These are phyloP conservation scores for Leccinellum rugosiceps DNA, from an alignment of 768 basidiomycete species.

Conservation along the genomic window DNA sequence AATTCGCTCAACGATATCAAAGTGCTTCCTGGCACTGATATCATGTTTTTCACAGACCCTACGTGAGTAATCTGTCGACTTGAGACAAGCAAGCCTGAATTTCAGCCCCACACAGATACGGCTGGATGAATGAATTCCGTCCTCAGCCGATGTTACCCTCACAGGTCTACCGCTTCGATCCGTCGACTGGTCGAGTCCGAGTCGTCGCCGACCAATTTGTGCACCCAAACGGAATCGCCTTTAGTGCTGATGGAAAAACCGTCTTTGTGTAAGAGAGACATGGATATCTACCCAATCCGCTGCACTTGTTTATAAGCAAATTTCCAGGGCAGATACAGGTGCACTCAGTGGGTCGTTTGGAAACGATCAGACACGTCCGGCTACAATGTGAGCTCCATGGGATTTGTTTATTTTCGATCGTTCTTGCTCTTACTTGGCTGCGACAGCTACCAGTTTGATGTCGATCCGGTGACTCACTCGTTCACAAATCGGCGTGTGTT, in stretches of 20 bases:
- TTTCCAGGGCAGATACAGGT: conserved; percentile 32
- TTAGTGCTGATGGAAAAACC: conserved; percentile 15
- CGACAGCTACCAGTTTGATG: conserved; percentile 64
- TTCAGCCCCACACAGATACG: conserved; percentile 43
- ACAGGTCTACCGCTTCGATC: conserved; percentile 76
- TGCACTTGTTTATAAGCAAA: conserved; percentile 11
- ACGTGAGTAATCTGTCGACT: conserved; percentile 39
- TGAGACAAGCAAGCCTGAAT: background rate
- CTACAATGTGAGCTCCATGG: conserved; percentile 55
- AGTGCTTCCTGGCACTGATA: conserved; percentile 61
- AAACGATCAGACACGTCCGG: conserved; percentile 55
- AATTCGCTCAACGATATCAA: conserved; percentile 82
- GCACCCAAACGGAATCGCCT: background rate
- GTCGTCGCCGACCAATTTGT: conserved; percentile 79
- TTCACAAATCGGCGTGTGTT: conserved; percentile 65
- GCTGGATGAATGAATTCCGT: conserved; percentile 64
- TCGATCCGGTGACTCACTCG: conserved; percentile 49
- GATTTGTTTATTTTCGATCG: background rate
- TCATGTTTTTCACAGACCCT: conserved; percentile 75
- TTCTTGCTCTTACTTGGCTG: background rate
- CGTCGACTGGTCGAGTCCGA: conserved; percentile 57
- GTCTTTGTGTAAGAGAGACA: conserved; percentile 54
- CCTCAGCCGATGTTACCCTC: conserved; percentile 62
- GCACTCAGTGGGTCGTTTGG: conserved; percentile 43
- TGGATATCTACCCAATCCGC: background rate